phyloP scores from a whole-genome alignment of 805 yeast genomes.

The Candida jianshihensis region DNA sequence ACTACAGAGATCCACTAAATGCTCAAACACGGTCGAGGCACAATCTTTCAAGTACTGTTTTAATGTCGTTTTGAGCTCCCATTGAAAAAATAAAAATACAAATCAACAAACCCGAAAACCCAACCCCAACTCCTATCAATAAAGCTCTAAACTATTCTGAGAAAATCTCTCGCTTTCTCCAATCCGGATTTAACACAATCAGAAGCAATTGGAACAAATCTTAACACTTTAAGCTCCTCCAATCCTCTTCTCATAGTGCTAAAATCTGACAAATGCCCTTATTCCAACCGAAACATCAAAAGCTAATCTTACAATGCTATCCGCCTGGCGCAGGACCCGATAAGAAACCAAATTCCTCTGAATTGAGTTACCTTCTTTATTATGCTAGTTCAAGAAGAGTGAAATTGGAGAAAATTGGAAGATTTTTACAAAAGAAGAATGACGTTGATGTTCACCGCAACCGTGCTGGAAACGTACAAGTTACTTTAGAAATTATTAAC shows the following conservation, averaged over 20 bases:
- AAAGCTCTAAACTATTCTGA: too few relatives aligned
- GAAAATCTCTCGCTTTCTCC: too few relatives aligned
- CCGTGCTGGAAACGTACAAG: slow-evolving; percentile 74
- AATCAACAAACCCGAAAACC: too few relatives aligned
- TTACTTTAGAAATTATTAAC: slow-evolving; percentile 63
- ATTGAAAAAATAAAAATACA: too few relatives aligned
- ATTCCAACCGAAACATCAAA: slow-evolving; percentile 79
- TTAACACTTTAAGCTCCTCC: slow-evolving; percentile 6
- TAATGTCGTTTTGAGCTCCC: too few relatives aligned
- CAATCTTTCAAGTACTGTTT: too few relatives aligned
- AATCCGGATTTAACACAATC: too few relatives aligned
- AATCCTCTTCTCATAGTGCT: neutral
- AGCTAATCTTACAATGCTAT: slow-evolving; percentile 84
- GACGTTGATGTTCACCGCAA: slow-evolving; percentile 50
- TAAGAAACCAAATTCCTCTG: slow-evolving; percentile 89
- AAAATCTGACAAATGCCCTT: slow-evolving; percentile 20
- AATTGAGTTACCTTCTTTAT: slow-evolving; percentile 77
- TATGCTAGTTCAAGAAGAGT: slow-evolving; percentile 87
- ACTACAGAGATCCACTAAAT: too few relatives aligned
- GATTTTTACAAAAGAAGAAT: slow-evolving; percentile 58
- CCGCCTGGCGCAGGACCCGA: slow-evolving; percentile 84
- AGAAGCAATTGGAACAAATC: neutral
- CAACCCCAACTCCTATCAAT: too few relatives aligned
- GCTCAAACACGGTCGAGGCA: too few relatives aligned
- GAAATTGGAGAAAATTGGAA: slow-evolving; percentile 81